phyloP scores from a whole-genome alignment of 1,284 basidiomycete species.

The Polyporus tsugae region DNA sequence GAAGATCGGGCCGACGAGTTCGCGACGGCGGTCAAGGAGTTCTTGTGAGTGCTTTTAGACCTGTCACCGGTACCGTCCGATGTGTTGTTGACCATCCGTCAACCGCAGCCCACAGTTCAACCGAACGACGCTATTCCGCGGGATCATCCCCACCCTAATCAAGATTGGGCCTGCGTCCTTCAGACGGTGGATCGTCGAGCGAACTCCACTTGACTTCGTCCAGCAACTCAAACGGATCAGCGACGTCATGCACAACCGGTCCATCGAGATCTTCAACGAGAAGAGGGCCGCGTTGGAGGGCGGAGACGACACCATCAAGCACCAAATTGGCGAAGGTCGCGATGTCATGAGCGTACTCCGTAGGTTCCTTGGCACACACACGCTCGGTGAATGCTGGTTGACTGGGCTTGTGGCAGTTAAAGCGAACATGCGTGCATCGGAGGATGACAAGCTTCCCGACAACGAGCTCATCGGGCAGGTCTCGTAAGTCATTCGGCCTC shows the following conservation, averaged over 20 bases:
- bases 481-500: constrained; percentile 34
- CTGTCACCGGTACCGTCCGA: neutral
- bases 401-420: constrained; percentile 33
- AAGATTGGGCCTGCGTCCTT: constrained; percentile 25
- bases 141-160: constrained; percentile 10
- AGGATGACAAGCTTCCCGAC: constrained; percentile 41
- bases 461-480: constrained; percentile 44
- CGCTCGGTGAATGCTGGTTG: neutral
- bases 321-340: constrained; percentile 38
- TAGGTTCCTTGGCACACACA: constrained; percentile 25
- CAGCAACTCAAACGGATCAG: constrained; percentile 30
- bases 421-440: constrained; percentile 39
- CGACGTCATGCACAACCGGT: constrained; percentile 32
- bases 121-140: constrained; percentile 20
- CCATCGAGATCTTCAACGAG: constrained; percentile 28
- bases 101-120: constrained; percentile 27
- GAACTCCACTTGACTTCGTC: constrained; percentile 17
- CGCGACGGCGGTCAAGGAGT: constrained; percentile 36
- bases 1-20: constrained; percentile 35
- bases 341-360: constrained; percentile 45
- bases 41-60: constrained; percentile 34
- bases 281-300: constrained; percentile 36
- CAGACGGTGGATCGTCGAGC: constrained; percentile 25
- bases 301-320: constrained; percentile 35
- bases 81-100: neutral